These are phyloP conservation scores for Ophiostoma angusticollis DNA, from an alignment of 2,329 filamentous ascomycete species.

Conservation along the genomic window DNA sequence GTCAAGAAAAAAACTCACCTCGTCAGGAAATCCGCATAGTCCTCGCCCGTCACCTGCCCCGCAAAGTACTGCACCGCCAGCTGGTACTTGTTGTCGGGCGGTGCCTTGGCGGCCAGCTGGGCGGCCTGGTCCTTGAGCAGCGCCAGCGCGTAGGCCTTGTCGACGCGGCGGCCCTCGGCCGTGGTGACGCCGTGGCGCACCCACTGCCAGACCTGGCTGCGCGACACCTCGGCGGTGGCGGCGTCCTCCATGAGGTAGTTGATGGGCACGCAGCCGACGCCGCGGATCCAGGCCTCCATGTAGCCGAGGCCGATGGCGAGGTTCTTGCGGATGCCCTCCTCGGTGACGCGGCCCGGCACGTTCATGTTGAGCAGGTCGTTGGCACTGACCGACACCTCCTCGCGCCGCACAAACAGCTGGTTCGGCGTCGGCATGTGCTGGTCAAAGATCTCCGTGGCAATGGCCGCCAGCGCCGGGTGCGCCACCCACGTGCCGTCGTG, in stretches of 20 bases:
- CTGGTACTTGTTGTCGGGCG: conserved; percentile 82
- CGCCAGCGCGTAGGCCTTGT: conserved; percentile 80
- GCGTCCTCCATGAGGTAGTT: conserved; percentile 60
- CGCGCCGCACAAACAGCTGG: conserved; percentile 80
- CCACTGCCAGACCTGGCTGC: conserved; percentile 97
- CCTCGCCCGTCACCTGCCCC: conserved; percentile 86
- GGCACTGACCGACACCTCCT: conserved; percentile 74
- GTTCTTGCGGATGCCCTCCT: conserved; percentile 94
- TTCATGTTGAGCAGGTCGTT: conserved; percentile 98
- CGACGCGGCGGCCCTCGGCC: conserved; percentile 78
- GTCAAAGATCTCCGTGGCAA: conserved; percentile 91
- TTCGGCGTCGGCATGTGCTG: conserved; percentile 97
- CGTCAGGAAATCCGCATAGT: conserved; percentile 94
- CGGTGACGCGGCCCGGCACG: conserved; percentile 80
- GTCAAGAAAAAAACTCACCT: conserved; percentile 40
- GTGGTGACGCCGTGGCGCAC: conserved; percentile 61
- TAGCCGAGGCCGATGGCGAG: conserved; percentile 92
- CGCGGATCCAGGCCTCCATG: conserved; percentile 97
- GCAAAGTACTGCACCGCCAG: conserved; percentile 89
- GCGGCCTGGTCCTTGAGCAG: conserved; percentile 78
- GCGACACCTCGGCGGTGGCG: conserved; percentile 89
- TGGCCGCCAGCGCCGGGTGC: conserved; percentile 78
- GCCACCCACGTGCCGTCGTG: conserved; percentile 98
- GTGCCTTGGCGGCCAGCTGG: conserved; percentile 57
- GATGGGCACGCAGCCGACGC: conserved; percentile 76